Evolutionary conservation across 176 grass and related monocot genomes (phyloP), one percentile per base, ranked within the genome.

Genomic region (Aegilops sharonensis): DNA sequence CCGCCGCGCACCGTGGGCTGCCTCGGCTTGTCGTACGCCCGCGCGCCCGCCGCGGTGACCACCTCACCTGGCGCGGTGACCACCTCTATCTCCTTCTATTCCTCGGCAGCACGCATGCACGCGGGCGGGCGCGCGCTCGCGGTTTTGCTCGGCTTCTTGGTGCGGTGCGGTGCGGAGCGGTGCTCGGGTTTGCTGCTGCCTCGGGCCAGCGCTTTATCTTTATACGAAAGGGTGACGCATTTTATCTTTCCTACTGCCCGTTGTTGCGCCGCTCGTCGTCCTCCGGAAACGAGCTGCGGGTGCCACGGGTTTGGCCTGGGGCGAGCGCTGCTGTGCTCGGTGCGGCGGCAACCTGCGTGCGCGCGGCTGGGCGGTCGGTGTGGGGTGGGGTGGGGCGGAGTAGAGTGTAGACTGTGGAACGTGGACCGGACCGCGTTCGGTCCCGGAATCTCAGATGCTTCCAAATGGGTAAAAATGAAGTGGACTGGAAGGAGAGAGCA

Each of bases 31-130:
- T 74, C 71, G n/a, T 47, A 64, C n/a, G 78, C 59, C 3, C 52
- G 56, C 75, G 40, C n/a, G 78, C 59, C 37, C 20, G 36, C 36
- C 76, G 77, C 86, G 66, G 68, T 59, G 88, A 75, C 60, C 72
- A 68, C 80, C 42, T 20, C 14, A 14, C 25, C 5, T 2, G 15
- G 37, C 23, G 42, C 9, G 48, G 48, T 64, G 34, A 70, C n/a
- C 70, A 21, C 31, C 66, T 21, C 32, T 30, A 0, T 6, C 64
- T 67, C 13, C 10, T 67, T 32, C 29, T 34, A 32, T 17, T 64
- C n/a, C 11, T 67, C 29, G 3, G 13, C 64, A 8, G 13, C 29
- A 3, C 13, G 30, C 61, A 18, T 12, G 61, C 60, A 23, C 20
- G 48, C 18, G 42, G 9, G 43, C 17, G 54, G 11, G 24, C 62